Percentiles rank a stretch among this genome's conserved stretches.
phyloP scores from a whole-genome alignment of 2,329 filamentous ascomycete species.

The Alternaria rosae region DNA sequence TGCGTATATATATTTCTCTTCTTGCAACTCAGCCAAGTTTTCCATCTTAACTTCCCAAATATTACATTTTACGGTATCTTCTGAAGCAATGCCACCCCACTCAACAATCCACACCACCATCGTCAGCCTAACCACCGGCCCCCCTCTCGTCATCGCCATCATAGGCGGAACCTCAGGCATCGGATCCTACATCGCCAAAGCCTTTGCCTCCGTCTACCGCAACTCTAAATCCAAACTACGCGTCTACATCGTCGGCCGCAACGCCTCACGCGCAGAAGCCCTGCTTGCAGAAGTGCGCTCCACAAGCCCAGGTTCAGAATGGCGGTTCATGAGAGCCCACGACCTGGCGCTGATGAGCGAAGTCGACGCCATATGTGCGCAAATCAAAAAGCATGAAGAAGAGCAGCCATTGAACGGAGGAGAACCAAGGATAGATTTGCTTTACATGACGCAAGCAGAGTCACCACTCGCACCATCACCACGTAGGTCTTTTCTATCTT shows the following conservation, averaged over 20 bases:
- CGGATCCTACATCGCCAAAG: constrained; percentile 32
- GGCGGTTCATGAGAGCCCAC: constrained; percentile 41
- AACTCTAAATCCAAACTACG: constrained; percentile 35
- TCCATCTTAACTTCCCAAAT: background rate
- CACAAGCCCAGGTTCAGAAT: constrained; percentile 41
- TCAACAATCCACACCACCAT: constrained; percentile 15
- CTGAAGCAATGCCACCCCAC: background rate
- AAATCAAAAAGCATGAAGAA: constrained; percentile 38
- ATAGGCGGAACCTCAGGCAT: constrained; percentile 36
- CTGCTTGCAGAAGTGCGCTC: constrained; percentile 38
- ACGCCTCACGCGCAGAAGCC: constrained; percentile 34
- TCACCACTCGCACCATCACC: constrained; percentile 50
- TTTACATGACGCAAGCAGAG: constrained; percentile 43
- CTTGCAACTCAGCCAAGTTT: background rate
- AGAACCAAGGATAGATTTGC: constrained; percentile 41
- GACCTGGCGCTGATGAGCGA: constrained; percentile 46
- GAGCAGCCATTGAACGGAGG: constrained; percentile 25
- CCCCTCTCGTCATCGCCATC: constrained; percentile 31
- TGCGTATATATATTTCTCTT: background rate
- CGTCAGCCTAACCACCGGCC: constrained; percentile 21
- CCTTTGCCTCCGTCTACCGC: constrained; percentile 25
- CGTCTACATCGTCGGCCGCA: constrained; percentile 56
- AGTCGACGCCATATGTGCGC: constrained; percentile 42
- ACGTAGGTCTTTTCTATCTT: constrained; percentile 46
- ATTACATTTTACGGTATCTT: background rate